Evolutionary conservation across 2,329 filamentous ascomycete genomes (phyloP), one percentile per base, ranked within the genome.

Genomic region (Grosmannia huntii): DNA sequence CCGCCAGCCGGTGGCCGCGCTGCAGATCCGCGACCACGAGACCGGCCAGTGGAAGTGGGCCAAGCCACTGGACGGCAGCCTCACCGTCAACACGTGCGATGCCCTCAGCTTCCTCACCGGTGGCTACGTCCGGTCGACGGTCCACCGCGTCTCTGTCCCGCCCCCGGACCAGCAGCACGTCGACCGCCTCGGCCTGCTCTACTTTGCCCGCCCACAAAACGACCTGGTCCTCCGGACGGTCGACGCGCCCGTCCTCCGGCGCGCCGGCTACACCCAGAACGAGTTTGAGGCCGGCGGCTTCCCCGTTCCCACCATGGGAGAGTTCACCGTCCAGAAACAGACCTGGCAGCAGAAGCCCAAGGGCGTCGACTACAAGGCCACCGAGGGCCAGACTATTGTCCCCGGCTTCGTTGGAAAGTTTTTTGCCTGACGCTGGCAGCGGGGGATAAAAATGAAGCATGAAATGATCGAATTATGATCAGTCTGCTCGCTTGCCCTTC

Each of bases 1-100:
- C 69, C 71, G 76, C 1, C 78, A 81, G 62, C 78, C 78, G 0
- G 73, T 82, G 14, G 76, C 77, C 0, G 77, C 74, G 0, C 69
- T 81, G 14, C 78, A 81, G 61, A 75, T 80, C 41, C 62, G 61
- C 50, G 72, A 73, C 6, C 70, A 71, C 28, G 67, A 70, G 0
- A 56, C 54, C 10, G 70, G 69, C 1, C 60, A 71, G 12, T 77
- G 75, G 75, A 76, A 72, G 48, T 76, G 70, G 65, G 74, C 75
- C 5, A 67, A 68, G 14, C 70, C 74, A 2, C 69, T 74, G 36
- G 68, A 73, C n/a, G 75, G 72, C 4, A 75, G 71, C 1, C 74
- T 77, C n/a, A 76, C 73, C 0, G 72, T 77, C 55, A 77, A 77
- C 57, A 71, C 73, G 1, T 72, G 71, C 21, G 75, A 77, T 62